Base-by-base conservation (phyloP, 75 land plant species). In the Cunninghamia lanceolata region DNA sequence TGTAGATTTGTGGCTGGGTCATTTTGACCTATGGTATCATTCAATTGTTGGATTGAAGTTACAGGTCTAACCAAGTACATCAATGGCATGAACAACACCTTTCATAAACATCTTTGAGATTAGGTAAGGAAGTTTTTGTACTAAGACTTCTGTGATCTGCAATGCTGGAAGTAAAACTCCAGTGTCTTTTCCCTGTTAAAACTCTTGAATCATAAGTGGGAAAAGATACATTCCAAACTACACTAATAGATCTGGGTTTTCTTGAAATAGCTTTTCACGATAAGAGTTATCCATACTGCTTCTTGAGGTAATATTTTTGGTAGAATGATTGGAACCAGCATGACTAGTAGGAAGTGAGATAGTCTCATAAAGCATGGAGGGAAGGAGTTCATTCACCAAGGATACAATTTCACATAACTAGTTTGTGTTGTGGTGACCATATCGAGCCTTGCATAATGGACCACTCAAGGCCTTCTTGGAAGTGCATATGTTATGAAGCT, bases 51-150 rank as follows among this genome's bases (percentile, higher is more conserved):
- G n/a, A n/a, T n/a, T n/a, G n/a, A n/a, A n/a, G n/a, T n/a, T n/a
- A n/a, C n/a, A n/a, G n/a, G n/a, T n/a, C n/a, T n/a, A n/a, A n/a
- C n/a, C n/a, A 42, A 94, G 94, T 2, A 88, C 86, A 53, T 91
- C 92, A 66, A 96, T 71, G 7, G 94, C 88, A 90, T 91, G 91
- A 52, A 94, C 68, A 39, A 96, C 93, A 82, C 98, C 98, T 80
- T 92, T 94, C 19, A 91, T 66, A 76, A 96, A 94, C 36, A 92
- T 85, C 42, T 89, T 88, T 45, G 79, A 46, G 83, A 89, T 91
- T 59, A 73, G 66, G 82, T 86, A 84, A 82, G 95, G 90, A 84
- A 91, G 95, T 87, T 91, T 96, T 84, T 90, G 94, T 86, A 96
- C 83, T 21, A 93, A 46, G 39, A 89, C 40, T 47, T 96, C 96